A percentile compares a stretch with the other conserved stretches of the same genome.
These are phyloP conservation scores for Patellifolia procumbens DNA, from an alignment of 179 eudicot species.

Conservation along the genomic window DNA sequence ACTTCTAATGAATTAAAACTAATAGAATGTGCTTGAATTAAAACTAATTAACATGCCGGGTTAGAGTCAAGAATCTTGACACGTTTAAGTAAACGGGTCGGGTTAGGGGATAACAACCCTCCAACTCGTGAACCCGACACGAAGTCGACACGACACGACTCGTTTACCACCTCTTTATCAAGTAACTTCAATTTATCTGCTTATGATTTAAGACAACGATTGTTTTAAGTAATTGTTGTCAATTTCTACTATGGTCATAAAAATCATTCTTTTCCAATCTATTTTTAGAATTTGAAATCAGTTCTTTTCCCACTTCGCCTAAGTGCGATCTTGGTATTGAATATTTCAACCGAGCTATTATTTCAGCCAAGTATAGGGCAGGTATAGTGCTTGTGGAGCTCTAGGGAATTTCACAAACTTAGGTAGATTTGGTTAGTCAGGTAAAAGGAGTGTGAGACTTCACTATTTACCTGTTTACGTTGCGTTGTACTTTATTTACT, in stretches of 20 bases:
- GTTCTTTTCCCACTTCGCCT: not conserved
- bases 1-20: not conserved
- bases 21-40: not conserved
- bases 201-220: too few relatives aligned
- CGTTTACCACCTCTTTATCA: too few relatives aligned
- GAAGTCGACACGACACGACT: too few relatives aligned
- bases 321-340: not conserved
- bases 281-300: not conserved
- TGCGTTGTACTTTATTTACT: not conserved
- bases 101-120: too few relatives aligned
- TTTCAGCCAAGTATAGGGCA: not conserved
- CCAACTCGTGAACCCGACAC: too few relatives aligned
- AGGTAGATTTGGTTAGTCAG: not conserved
- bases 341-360: not conserved
- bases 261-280: not conserved
- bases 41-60: not conserved
- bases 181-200: too few relatives aligned
- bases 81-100: not conserved
- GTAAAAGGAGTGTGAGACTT: not conserved
- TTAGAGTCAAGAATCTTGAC: not conserved
- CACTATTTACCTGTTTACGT: not conserved
- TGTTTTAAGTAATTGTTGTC: too few relatives aligned
- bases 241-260: too few relatives aligned
- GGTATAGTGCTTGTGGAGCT: not conserved
- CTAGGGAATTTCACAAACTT: not conserved